These are phyloP conservation scores for Prunus salicina DNA, from an alignment of 306 rosid genomes.

Conservation along the genomic window DNA sequence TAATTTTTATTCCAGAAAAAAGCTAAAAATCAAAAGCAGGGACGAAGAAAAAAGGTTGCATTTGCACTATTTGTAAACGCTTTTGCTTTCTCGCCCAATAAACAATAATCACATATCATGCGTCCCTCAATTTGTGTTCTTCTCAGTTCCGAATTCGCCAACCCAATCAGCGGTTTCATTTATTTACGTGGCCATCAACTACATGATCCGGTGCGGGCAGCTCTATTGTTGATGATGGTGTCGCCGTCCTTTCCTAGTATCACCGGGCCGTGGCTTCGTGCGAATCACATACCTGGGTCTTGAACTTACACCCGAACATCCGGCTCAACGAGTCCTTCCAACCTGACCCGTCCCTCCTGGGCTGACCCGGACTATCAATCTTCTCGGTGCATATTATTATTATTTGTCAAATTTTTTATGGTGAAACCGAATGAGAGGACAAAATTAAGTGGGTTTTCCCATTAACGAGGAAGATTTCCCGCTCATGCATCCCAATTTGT, in stretches of 20 bases:
- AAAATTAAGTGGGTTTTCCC: too few relatives aligned
- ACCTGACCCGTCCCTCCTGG: slow-evolving; percentile 12
- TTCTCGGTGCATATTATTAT: slow-evolving; percentile 19
- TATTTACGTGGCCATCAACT: not conserved
- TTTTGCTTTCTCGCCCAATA: not conserved
- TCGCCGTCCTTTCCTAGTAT: slow-evolving; percentile 60
- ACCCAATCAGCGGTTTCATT: not conserved
- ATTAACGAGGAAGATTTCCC: too few relatives aligned
- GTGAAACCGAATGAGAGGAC: rapidly evolving
- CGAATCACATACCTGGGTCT: slow-evolving; percentile 95
- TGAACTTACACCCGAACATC: slow-evolving; percentile 86
- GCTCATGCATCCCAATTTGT: too few relatives aligned
- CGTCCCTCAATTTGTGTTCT: not conserved
- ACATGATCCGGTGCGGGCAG: not conserved
- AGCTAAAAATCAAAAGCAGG: not conserved
- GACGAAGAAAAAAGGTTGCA: not conserved
- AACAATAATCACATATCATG: not conserved
- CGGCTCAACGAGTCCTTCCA: slow-evolving; percentile 60
- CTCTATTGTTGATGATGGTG: slow-evolving; percentile 45
- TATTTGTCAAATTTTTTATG: too few relatives aligned
- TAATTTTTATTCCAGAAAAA: not conserved
- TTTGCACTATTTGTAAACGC: not conserved
- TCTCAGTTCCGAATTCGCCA: not conserved
- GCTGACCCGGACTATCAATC: slow-evolving; percentile 47
- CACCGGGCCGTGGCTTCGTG: slow-evolving; percentile 68